phyloP scores from a whole-genome alignment of 768 basidiomycete species.

The Leccinellum rugosiceps region DNA sequence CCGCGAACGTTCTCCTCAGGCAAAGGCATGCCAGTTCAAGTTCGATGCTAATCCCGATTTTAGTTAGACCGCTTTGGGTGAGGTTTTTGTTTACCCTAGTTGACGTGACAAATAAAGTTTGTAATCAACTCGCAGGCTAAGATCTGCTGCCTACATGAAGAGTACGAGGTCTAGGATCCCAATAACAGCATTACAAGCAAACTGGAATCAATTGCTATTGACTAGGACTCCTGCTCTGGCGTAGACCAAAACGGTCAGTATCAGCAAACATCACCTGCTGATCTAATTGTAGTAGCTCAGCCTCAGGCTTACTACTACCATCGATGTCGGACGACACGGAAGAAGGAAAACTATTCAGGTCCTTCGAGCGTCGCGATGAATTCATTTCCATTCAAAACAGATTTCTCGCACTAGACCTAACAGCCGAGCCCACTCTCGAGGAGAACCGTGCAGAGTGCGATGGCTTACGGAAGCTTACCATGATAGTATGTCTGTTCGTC shows the following conservation, averaged over 20 bases:
- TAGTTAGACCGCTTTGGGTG: too few species aligned
- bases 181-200: not conserved
- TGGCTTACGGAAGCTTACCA: constrained; percentile 40
- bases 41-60: too few species aligned
- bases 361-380: constrained; percentile 62
- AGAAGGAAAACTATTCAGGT: constrained; percentile 47
- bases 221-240: not conserved
- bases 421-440: constrained; percentile 39
- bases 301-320: too few species aligned
- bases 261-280: constrained; percentile 9
- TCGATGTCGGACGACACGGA: constrained; percentile 38
- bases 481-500: constrained; percentile 46
- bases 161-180: not conserved
- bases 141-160: too few species aligned
- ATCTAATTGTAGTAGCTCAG: too few species aligned
- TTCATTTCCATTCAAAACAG: constrained; percentile 50
- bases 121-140: too few species aligned
- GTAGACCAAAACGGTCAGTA: too few species aligned
- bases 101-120: not conserved
- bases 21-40: constrained; percentile 4
- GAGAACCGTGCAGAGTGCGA: constrained; percentile 42
- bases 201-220: not conserved
- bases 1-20: constrained; percentile 16
- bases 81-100: too few species aligned
- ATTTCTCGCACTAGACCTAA: constrained; percentile 50